These are phyloP conservation scores for Hermanozyma aechmeae DNA, from an alignment of 805 yeast genomes.

Conservation along the genomic window DNA sequence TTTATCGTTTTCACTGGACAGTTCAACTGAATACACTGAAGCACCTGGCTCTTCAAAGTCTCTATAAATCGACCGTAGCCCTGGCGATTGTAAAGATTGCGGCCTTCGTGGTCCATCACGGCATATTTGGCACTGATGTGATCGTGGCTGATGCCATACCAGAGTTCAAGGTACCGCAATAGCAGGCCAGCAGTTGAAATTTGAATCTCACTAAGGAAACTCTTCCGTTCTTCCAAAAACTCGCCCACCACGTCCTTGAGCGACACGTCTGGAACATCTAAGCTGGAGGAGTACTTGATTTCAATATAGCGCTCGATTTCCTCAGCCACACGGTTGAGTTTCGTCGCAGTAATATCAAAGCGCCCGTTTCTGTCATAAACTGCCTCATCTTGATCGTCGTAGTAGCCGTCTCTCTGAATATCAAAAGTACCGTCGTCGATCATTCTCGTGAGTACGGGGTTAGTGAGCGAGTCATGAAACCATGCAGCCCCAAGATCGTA, in stretches of 20 bases:
- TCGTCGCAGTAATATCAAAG: slow-evolving; percentile 18
- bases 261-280: slow-evolving; percentile 43
- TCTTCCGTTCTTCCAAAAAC: slow-evolving; percentile 38
- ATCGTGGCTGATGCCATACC: slow-evolving; percentile 73
- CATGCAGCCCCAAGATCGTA: slow-evolving; percentile 88
- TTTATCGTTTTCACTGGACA: too few species aligned
- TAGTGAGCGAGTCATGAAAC: slow-evolving; percentile 77
- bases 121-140: slow-evolving; percentile 60
- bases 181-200: slow-evolving; percentile 41
- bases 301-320: slow-evolving; percentile 58
- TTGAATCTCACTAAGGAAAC: slow-evolving; percentile 43
- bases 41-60: too few species aligned
- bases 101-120: slow-evolving; percentile 62
- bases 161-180: slow-evolving; percentile 55
- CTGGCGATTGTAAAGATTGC: slow-evolving; percentile 60
- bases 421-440: slow-evolving; percentile 11
- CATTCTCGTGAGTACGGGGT: slow-evolving; percentile 50
- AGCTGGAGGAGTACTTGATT: slow-evolving; percentile 40
- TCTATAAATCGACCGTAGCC: slow-evolving; percentile 52
- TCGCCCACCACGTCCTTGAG: slow-evolving; percentile 38
- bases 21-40: too few species aligned
- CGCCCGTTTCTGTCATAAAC: slow-evolving; percentile 24
- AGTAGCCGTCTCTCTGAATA: slow-evolving; percentile 25
- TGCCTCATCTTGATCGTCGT: slow-evolving; percentile 35
- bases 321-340: slow-evolving; percentile 27